Evolutionary conservation across 2,329 filamentous ascomycete species (phyloP), one percentile per base, ranked within the genome.

Genomic region (Aspergillus intermedius): DNA sequence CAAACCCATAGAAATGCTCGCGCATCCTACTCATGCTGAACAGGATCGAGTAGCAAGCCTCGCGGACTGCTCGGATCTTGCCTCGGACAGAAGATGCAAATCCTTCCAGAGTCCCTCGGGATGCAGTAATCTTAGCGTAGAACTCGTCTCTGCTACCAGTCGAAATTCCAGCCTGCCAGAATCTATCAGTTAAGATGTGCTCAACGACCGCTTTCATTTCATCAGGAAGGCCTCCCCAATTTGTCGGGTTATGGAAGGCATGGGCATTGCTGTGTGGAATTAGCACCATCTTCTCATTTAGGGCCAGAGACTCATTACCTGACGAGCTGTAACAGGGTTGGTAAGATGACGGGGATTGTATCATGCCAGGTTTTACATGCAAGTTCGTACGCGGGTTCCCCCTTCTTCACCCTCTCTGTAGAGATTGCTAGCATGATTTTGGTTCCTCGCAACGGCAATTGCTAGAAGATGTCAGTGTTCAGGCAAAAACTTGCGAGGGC

Each of bases 91-190:
- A 91, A 1, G 91, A 97, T 5, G 91, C 91, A 54, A 98, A 87
- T 0, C 93, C 93, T 69, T 98, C 93, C 49, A 95, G 81, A 0
- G 90, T 95, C 37, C 80, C 81, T 68, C 90, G 95, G 48, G 93
- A 95, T 28, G 89, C 87, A 48, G 89, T 83, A 2, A 98, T 91
- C 37, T 88, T 82, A 28, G 89, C 87, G 67, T 96, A 97, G 65
- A 98, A 98, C 50, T 97, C 91, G 54, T 97, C 93, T 65, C 93
- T 90, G 59, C 88, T 97, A 22, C 95, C 93, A 53, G 86, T 87
- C 0, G 93, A 97, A 45, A 98, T 98, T 8, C 93, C 93, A 5
- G 91, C 89, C 74, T 98, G 93, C 93, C 93, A 98, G 67, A 98
- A 98, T 21, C 93, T 81, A 68, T 98, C 93, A 12, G 90, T 95